Conservation (phyloP, 768 basidiomycete genomes). For the Kondoa subrosea region DNA sequence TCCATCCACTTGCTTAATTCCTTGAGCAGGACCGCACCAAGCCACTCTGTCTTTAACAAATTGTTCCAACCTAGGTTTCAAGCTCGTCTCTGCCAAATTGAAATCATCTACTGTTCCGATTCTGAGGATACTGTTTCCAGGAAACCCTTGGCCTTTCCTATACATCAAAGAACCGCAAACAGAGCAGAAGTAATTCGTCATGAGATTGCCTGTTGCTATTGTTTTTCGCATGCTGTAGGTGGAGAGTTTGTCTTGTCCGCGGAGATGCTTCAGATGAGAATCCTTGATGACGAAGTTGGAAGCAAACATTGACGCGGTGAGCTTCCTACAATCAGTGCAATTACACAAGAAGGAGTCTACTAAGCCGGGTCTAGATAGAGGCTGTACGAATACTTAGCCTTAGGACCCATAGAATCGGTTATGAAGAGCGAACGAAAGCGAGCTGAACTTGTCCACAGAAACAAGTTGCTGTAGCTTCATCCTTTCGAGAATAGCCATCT, state of each 20-base stretch:
- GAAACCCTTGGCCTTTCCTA: conserved; percentile 16
- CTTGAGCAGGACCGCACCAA: neutral
- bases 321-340: conserved; percentile 29
- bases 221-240: conserved; percentile 19
- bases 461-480: conserved; percentile 28
- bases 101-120: conserved; percentile 28
- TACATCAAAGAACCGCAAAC: conserved; percentile 29
- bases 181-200: conserved; percentile 29
- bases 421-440: conserved; percentile 22
- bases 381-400: neutral
- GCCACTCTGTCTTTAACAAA: neutral
- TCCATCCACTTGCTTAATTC: neutral
- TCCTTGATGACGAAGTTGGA: conserved; percentile 26
- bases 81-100: conserved; percentile 8
- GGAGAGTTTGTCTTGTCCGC: conserved; percentile 26
- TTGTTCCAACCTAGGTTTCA: conserved; percentile 2
- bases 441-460: conserved; percentile 27
- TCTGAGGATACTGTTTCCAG: conserved; percentile 23
- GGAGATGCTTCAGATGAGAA: conserved; percentile 16
- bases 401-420: neutral
- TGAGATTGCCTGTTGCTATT: conserved; percentile 18
- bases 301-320: conserved; percentile 28
- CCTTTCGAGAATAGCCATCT: conserved; percentile 25
- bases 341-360: conserved; percentile 26
- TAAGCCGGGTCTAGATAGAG: conserved; percentile 20